A percentile compares a stretch with the other conserved stretches of the same genome.
Conservation (phyloP, 345 rosid species). For the Rhizophora apiculata region DNA sequence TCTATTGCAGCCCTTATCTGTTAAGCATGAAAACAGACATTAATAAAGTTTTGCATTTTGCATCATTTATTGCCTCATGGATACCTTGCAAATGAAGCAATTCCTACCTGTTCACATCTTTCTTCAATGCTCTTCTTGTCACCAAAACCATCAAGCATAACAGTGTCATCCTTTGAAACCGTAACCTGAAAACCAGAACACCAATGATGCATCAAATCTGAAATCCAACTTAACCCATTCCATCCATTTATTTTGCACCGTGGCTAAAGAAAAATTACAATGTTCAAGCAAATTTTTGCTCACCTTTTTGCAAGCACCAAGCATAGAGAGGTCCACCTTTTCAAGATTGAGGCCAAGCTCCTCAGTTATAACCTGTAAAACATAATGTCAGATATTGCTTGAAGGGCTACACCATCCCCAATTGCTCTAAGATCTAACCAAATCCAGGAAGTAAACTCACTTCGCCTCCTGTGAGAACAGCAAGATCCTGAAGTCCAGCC, state of each 20-base stretch:
- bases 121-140: slow-evolving; percentile 81
- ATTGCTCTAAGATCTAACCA: too few relatives aligned
- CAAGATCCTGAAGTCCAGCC: slow-evolving; percentile 80
- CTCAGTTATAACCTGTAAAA: slow-evolving; percentile 73
- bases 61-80: too few relatives aligned
- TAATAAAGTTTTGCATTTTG: background rate
- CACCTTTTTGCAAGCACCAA: slow-evolving; percentile 94
- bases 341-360: slow-evolving; percentile 95
- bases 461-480: slow-evolving; percentile 84
- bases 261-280: background rate
- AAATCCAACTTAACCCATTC: background rate
- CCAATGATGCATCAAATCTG: background rate
- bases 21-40: background rate
- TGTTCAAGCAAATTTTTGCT: background rate
- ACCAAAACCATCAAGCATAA: slow-evolving; percentile 95
- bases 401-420: background rate
- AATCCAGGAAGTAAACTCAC: slow-evolving; percentile 35
- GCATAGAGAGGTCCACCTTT: slow-evolving; percentile 74
- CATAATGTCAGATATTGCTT: background rate
- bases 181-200: slow-evolving; percentile 43
- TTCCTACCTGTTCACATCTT: slow-evolving; percentile 80
- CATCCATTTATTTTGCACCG: background rate
- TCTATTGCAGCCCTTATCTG: slow-evolving; percentile 80
- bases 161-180: slow-evolving; percentile 86
- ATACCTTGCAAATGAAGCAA: slow-evolving; percentile 1